Conservation (phyloP, 352 stramenopile genomes). For the Phytopythium sindhum region DNA sequence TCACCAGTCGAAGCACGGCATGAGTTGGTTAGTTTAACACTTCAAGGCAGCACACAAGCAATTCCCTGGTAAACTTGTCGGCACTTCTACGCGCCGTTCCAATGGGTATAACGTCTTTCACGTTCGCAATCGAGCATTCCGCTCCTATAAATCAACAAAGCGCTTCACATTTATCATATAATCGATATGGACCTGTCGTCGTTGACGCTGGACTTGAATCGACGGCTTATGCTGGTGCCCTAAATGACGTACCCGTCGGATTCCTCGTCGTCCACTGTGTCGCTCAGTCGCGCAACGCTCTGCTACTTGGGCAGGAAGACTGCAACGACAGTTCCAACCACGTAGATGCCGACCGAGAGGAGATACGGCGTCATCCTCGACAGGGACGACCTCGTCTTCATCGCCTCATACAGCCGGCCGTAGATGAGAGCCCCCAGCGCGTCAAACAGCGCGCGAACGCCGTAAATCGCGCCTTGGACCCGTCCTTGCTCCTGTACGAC, state of each 20-base stretch:
- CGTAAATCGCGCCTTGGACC: constrained; percentile 71
- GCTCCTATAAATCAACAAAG: too few relatives aligned
- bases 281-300: neutral
- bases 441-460: constrained; percentile 56
- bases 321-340: constrained; percentile 39
- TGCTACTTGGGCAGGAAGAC: constrained; percentile 5
- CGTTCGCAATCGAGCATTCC: too few relatives aligned
- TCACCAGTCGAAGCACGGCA: too few relatives aligned
- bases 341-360: constrained; percentile 47
- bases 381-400: constrained; percentile 35
- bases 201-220: neutral
- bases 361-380: constrained; percentile 54
- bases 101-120: too few relatives aligned
- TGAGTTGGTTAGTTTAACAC: too few relatives aligned
- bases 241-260: neutral
- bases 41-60: too few relatives aligned
- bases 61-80: too few relatives aligned
- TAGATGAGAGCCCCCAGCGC: constrained; percentile 50
- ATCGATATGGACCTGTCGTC: neutral
- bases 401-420: constrained; percentile 47
- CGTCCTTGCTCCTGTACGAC: constrained; percentile 57
- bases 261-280: neutral
- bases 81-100: too few relatives aligned
- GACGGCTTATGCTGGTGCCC: neutral
- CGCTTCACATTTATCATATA: too few relatives aligned